These are phyloP conservation scores for Aspergillus diversus DNA, from an alignment of 495 filamentous ascomycete species.

Conservation along the genomic window DNA sequence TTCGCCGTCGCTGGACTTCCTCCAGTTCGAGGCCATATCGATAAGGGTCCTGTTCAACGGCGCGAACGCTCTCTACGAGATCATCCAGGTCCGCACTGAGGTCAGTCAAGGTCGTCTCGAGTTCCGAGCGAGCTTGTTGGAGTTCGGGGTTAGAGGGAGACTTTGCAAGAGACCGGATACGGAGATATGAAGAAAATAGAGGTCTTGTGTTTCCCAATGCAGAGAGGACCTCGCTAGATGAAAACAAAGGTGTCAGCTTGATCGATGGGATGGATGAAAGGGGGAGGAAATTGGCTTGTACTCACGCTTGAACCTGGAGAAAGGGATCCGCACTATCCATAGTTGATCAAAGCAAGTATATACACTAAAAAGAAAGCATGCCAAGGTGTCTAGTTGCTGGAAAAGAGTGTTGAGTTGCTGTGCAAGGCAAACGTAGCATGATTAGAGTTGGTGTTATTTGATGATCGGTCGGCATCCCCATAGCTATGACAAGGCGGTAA, in stretches of 20 bases:
- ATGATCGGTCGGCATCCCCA: slow-evolving; percentile 2
- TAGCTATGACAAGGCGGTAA: slow-evolving; percentile 16
- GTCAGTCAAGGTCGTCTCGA: slow-evolving; percentile 73
- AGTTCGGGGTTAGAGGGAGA: slow-evolving; percentile 80
- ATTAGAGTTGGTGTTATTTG: slow-evolving; percentile 8
- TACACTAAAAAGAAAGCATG: slow-evolving; percentile 5
- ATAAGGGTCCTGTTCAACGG: slow-evolving; percentile 87
- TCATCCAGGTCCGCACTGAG: slow-evolving; percentile 87
- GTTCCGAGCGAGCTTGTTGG: slow-evolving; percentile 77
- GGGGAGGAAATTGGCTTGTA: slow-evolving; percentile 15
- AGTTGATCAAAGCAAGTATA: slow-evolving; percentile 24
- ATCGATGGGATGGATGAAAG: slow-evolving; percentile 3
- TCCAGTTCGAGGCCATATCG: slow-evolving; percentile 83
- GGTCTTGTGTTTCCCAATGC: slow-evolving; percentile 78
- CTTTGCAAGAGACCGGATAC: slow-evolving; percentile 84
- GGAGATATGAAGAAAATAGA: slow-evolving; percentile 92
- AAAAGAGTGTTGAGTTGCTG: background rate
- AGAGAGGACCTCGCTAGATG: slow-evolving; percentile 76
- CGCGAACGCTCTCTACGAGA: slow-evolving; percentile 83
- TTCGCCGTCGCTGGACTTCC: slow-evolving; percentile 79
- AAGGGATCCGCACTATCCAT: slow-evolving; percentile 84
- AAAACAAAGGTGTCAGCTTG: slow-evolving; percentile 12
- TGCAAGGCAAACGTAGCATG: slow-evolving; percentile 3
- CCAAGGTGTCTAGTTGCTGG: background rate
- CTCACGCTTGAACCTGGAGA: slow-evolving; percentile 88